Percentiles rank a stretch among this genome's conserved stretches.
phyloP scores from a whole-genome alignment of 805 yeast genomes.

The Hanseniaspora thailandica region DNA sequence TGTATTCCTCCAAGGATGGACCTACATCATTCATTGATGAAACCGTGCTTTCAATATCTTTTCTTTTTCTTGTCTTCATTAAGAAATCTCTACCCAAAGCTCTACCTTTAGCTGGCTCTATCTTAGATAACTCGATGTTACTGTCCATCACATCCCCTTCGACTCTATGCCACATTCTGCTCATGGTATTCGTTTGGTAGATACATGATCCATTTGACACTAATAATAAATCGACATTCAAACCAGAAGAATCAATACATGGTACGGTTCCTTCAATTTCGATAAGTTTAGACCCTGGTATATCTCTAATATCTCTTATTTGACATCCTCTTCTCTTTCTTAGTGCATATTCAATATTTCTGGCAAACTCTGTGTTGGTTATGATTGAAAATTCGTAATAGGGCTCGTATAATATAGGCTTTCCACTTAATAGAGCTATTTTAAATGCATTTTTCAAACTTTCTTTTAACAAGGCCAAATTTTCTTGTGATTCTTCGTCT shows the following conservation, averaged over 20 bases:
- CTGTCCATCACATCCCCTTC: conserved; percentile 88
- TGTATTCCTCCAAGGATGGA: conserved; percentile 44
- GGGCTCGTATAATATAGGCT: conserved; percentile 77
- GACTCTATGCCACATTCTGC: conserved; percentile 52
- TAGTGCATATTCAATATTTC: conserved; percentile 40
- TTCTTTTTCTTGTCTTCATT: conserved; percentile 76
- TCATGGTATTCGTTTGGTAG: conserved; percentile 51
- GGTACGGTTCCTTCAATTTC: conserved; percentile 59
- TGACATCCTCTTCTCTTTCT: conserved; percentile 60
- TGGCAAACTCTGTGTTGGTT: conserved; percentile 39
- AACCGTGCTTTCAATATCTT: conserved; percentile 54
- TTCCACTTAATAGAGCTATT: conserved; percentile 63
- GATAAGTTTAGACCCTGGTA: conserved; percentile 63
- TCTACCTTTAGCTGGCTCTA: conserved; percentile 60
- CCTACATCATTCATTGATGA: conserved; percentile 33
- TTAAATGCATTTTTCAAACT: conserved; percentile 66
- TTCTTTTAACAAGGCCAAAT: conserved; percentile 71
- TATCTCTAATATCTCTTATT: conserved; percentile 36
- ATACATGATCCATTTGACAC: conserved; percentile 69
- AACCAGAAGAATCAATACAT: conserved; percentile 79
- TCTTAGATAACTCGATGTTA: conserved; percentile 47
- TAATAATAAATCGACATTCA: conserved; percentile 74
- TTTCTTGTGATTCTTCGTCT: conserved; percentile 38
- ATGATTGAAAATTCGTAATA: conserved; percentile 48
- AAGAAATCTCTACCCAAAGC: conserved; percentile 81